Base-by-base conservation (phyloP, 345 rosid genomes). In the Lagerstroemia speciosa region DNA sequence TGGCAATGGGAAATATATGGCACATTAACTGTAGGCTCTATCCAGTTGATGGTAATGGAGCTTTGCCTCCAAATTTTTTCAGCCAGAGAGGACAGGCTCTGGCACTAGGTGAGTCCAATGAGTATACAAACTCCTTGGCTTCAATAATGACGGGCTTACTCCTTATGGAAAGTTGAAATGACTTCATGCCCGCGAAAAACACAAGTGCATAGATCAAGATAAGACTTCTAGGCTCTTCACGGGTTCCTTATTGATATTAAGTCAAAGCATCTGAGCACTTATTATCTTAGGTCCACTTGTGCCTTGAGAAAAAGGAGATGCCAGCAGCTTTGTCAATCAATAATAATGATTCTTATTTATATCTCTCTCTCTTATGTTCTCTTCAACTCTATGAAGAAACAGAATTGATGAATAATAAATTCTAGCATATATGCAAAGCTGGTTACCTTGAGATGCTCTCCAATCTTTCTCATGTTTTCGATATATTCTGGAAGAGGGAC, bases 391-490 rank as follows among this genome's bases (percentile, higher is more conserved):
- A 5, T 48, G 19, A 5, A 30, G 34, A 58, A 30, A 58, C 29
- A 15, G 63, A 58, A 30, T 58, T 26, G 29, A 58, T 58, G 6
- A 58, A 30, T n/a, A 12, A 30, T 58, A 30, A 26, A 58, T 7
- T 30, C 65, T 22, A 8, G 48, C 24, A 19, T 3, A 45, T 63
- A 45, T 45, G 61, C 62, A 73, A 65, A 57, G 48, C 6, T 50
- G 24, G 78, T 34, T 73, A 95, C 97, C 98, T 87, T 82, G 58
- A 95, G 84, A 81, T 90, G 96, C 74, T 76, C 63, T 40, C 81
- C 89, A 66, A 92, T 92, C 77, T 83, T 87, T 73, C 81, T 82
- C 97, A 90, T 90, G 83, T 95, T 90, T 33, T 90, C 89, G 26
- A 90, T 68, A 66, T 87, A 95, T 67, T 90, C 89, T 58, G 79